These are phyloP conservation scores for Pleurotus tuoliensis DNA, from an alignment of 768 basidiomycete species.

Conservation along the genomic window DNA sequence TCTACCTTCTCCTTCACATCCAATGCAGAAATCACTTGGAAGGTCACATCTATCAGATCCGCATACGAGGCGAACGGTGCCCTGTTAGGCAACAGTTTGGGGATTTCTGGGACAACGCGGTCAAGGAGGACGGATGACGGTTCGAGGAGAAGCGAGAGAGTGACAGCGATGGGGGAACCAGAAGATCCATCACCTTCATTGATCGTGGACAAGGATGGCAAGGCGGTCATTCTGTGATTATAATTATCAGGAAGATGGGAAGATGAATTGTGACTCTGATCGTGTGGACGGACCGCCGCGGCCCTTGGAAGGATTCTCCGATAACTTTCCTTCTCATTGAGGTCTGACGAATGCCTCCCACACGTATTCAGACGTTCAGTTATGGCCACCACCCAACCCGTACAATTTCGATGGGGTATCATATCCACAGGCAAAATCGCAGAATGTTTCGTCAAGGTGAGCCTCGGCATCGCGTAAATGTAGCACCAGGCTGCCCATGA, in stretches of 20 bases:
- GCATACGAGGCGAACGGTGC: slow-evolving; percentile 36
- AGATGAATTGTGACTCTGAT: no score
- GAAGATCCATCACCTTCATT: slow-evolving; percentile 24
- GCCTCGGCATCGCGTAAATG: slow-evolving; percentile 4
- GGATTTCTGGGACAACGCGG: slow-evolving; percentile 49
- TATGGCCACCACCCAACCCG: slow-evolving; percentile 31
- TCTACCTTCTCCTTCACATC: slow-evolving; percentile 41
- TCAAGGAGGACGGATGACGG: slow-evolving; percentile 48
- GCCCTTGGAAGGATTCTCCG: slow-evolving; percentile 2
- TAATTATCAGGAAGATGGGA: no score
- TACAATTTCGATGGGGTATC: slow-evolving; percentile 76
- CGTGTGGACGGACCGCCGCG: neutral
- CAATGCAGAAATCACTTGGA: slow-evolving; percentile 52
- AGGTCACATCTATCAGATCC: slow-evolving; percentile 52
- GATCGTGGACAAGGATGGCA: slow-evolving; percentile 30
- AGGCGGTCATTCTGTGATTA: neutral
- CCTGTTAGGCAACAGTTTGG: slow-evolving; percentile 17
- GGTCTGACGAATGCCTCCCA: slow-evolving; percentile 1
- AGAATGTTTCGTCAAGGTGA: slow-evolving; percentile 60
- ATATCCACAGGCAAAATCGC: slow-evolving; percentile 82
- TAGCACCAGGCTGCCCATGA: neutral
- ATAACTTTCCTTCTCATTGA: neutral
- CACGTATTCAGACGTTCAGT: neutral
- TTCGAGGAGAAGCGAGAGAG: slow-evolving; percentile 38
- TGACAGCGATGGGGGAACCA: slow-evolving; percentile 29